A percentile compares a stretch with the other conserved stretches of the same genome.
phyloP scores from a whole-genome alignment of 345 rosid species.

The Limnanthes douglasii region DNA sequence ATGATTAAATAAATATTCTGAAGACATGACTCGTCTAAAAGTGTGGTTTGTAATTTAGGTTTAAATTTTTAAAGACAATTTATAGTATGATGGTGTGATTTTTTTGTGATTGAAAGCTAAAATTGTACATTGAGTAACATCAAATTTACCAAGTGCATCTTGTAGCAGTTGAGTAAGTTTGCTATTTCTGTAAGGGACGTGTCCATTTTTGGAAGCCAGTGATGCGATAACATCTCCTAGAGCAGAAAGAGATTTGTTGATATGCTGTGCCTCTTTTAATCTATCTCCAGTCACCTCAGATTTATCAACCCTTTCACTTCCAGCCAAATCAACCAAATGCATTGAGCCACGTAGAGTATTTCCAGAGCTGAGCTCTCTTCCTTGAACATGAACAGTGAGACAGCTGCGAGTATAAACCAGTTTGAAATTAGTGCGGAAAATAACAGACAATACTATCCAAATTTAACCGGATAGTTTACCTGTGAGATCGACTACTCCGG shows the following conservation, averaged over 20 bases:
- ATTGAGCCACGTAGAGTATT: constrained; percentile 53
- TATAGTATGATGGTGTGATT: too few species aligned
- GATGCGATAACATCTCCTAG: constrained; percentile 89
- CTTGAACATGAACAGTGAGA: constrained; percentile 89
- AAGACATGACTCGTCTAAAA: too few species aligned
- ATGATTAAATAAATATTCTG: constrained; percentile 1
- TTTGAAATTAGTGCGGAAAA: too few species aligned
- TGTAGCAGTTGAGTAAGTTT: constrained; percentile 93
- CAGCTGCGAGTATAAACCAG: constrained; percentile 49
- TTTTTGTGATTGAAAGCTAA: too few species aligned
- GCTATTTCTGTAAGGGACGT: constrained; percentile 91
- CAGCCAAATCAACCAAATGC: constrained; percentile 97
- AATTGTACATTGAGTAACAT: too few species aligned
- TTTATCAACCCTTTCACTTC: constrained; percentile 93
- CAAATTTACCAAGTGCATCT: constrained; percentile 90
- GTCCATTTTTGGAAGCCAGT: constrained; percentile 73
- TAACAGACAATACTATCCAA: too few species aligned
- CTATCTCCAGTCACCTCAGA: constrained; percentile 91
- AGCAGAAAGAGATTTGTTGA: constrained; percentile 87
- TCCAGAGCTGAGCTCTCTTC: constrained; percentile 72
- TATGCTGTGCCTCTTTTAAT: constrained; percentile 81
- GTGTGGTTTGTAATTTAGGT: too few species aligned
- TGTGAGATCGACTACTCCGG: constrained; percentile 94
- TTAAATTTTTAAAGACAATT: too few species aligned
- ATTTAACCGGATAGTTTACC: too few species aligned